Evolutionary conservation across 164 flowering plant species (phyloP), one percentile per base, ranked within the genome.

Genomic region (Vitis amurensis): DNA sequence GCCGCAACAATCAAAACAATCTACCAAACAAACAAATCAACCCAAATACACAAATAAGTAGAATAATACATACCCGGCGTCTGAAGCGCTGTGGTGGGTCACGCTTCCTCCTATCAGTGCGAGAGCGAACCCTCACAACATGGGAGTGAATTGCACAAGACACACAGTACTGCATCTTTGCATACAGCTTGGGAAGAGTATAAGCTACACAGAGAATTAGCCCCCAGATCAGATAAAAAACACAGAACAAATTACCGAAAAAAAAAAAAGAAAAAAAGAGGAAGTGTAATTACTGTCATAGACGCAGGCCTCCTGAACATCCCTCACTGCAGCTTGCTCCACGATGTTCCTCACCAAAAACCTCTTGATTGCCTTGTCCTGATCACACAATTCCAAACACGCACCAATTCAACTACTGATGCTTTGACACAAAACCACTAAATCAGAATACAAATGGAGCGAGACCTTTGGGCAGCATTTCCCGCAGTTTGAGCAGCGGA

Each of bases 311-410:
- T 94, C 97, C 57, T 92, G 97, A 52, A 94, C 94, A 81, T 94
- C 98, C 57, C 98, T 84, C 13, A 94, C 93, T 2, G 97, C 99
- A 68, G 99, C 99, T 71, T 94, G 99, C 74, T 92, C 99, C 23
- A 94, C 97, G 10, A 94, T 94, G 89, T 94, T 94, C 86, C 99
- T 91, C 86, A 94, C 99, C 11, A 88, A 81, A 70, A 94, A 94
- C 77, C 99, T 85, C 93, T 94, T 94, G 76, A 94, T 91, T 1
- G 99, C 97, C 84, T 94, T 92, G 77, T 94, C 99, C 97, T 94
- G 47, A 57, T 19, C 16, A 56, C 48, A 3, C 37, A 16, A 37
- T 17, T 4, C 14, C 1, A 29, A 50, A 11, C 23, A 11, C 3
- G 44, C 44, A 37, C 44, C 44, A 37, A 37, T 37, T 37, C 37